phyloP scores from a whole-genome alignment of 106 monocot genomes.

The Dendrobium nobile region DNA sequence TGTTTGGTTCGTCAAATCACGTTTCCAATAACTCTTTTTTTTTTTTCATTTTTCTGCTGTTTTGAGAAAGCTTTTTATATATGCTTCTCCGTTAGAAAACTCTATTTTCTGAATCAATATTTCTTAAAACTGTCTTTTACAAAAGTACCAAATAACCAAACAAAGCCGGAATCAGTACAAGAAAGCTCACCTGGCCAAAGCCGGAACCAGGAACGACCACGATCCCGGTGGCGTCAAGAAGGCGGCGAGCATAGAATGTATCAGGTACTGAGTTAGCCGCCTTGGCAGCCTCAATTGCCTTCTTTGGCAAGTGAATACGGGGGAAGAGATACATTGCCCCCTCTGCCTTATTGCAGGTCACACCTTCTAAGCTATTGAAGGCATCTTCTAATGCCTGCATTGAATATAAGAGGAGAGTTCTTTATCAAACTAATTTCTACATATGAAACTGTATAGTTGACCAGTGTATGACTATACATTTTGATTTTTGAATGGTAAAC shows the following conservation, averaged over 20 bases:
- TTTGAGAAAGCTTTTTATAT: too few relatives aligned
- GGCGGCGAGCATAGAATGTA: slow-evolving; percentile 66
- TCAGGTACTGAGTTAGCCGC: slow-evolving; percentile 57
- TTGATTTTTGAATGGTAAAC: not conserved
- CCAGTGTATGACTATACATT: not conserved
- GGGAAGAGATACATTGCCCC: slow-evolving; percentile 99
- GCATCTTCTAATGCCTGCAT: slow-evolving; percentile 76
- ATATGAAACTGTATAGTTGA: not conserved
- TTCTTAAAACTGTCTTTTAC: too few relatives aligned
- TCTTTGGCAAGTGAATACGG: slow-evolving; percentile 50
- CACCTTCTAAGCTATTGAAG: slow-evolving; percentile 82
- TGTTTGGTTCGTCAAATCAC: too few relatives aligned
- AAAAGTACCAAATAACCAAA: too few relatives aligned
- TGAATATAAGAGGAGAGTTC: not conserved
- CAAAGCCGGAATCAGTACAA: not conserved
- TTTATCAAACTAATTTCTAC: not conserved
- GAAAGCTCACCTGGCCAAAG: slow-evolving; percentile 70
- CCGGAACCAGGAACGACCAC: slow-evolving; percentile 93
- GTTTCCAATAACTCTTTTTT: too few relatives aligned
- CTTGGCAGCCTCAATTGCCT: slow-evolving; percentile 78
- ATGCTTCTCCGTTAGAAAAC: too few relatives aligned
- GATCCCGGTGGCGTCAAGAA: slow-evolving; percentile 78
- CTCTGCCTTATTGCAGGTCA: slow-evolving; percentile 86
- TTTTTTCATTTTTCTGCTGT: too few relatives aligned
- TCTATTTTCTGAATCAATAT: too few relatives aligned